Base-by-base conservation (phyloP, 768 basidiomycete species). In the Harrya chromipes region DNA sequence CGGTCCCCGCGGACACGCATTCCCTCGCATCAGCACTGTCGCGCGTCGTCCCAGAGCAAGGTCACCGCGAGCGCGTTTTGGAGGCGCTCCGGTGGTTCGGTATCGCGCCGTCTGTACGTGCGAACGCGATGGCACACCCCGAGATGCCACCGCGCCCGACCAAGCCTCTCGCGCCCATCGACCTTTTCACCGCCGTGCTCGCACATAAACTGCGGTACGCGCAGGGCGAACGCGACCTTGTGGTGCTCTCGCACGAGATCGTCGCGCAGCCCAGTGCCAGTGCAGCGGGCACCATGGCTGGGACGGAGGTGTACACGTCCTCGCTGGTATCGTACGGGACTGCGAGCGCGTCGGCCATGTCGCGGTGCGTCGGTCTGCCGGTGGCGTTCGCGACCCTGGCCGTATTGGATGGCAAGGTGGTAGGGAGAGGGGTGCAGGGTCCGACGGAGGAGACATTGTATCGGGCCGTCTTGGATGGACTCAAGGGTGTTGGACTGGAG, bases 341-440 rank as follows among this genome's bases (percentile, higher is more conserved):
- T 17, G 54, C 70, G 7, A 63, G 60, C 1, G 79, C 77, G 3
- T 87, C 87, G 0, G 94, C 94, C 5, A 97, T 97, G 94, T 81
- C 91, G n/a, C 75, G 83, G 26, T 90, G 88, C 3, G 94, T 97
- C 16, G 93, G 93, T 4, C 68, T 94, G 39, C 94, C 94, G 0
- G 81, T 94, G 7, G 94, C 89, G 1, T 81, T 93, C 59, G 91
- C 91, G 1, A 83, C 91, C 2, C 64, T 87, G 57, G 73, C 75
- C 29, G 75, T 93, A 6, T 67, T 89, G 34, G 85, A 90, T 61
- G 88, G 86, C 1, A 69, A 72, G 47, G 58, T 62, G 2, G 70
- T 65, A 67, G 45, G 55, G 1, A 69, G 82, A 29, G 91, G 91
- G 16, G 91, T 92, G 4, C 73, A 67, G 26, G 84, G 85, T 10